Base-by-base conservation (phyloP, 768 basidiomycete species). In the Postia placenta region DNA sequence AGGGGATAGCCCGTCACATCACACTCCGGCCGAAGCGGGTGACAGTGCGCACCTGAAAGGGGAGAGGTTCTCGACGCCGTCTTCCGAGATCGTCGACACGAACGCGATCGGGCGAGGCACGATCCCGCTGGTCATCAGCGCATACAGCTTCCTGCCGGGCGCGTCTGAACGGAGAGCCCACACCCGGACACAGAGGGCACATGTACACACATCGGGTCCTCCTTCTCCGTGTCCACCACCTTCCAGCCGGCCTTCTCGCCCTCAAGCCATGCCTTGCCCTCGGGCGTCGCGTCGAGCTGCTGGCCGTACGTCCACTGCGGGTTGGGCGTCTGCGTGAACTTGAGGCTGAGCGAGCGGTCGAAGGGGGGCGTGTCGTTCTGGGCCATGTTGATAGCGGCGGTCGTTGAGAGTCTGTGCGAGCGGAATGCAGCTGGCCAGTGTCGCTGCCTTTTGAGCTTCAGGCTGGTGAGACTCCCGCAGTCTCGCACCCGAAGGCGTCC, bases 21-120 rank as follows among this genome's bases (percentile, higher is more conserved):
- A 24, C 20, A n/a, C 7, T 20, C 4, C 3, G 11, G 44, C 11
- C 17, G 28, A 14, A 5, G 42, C 17, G 23, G 27, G 48, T 6
- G 20, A 11, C 19, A 23, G 14, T 17, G 30, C 49, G 24, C 52
- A 72, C 55, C 70, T 72, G 60, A 73, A 72, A 0, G 73, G 73
- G 4, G 73, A 68, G 6, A 75, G 67, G 56, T 75, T 75, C 40
- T 58, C 48, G 2, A 56, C 55, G 5, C 72, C 73, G 14, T 60
- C 48, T 14, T 54, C 48, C 15, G 60, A 61, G 24, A 70, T 37
- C 28, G 67, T 63, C 3, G 71, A 72, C 12, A 73, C 65, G 56
- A 74, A 74, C 1, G 69, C 74, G 45, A 76, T 66, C 6, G 74
- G 74, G 14, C 74, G 63, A 0, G 74, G 74, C 1, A 66, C 60